A percentile compares a stretch with the other conserved stretches of the same genome.
These are phyloP conservation scores for Phytophthora brassicae DNA, from an alignment of 352 stramenopile genomes.

Conservation along the genomic window DNA sequence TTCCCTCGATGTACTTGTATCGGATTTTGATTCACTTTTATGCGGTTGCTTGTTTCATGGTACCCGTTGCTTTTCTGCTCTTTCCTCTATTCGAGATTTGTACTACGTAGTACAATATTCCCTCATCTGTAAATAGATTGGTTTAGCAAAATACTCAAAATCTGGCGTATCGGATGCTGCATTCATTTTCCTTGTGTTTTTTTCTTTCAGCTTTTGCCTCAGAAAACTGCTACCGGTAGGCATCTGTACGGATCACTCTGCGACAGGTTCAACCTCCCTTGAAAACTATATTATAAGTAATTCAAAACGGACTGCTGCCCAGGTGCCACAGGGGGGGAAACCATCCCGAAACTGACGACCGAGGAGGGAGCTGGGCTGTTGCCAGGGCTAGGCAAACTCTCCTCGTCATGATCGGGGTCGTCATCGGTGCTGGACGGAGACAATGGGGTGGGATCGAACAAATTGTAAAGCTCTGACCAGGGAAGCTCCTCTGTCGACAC, in stretches of 20 bases:
- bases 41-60: too few relatives aligned
- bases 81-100: too few relatives aligned
- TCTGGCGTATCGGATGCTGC: too few relatives aligned
- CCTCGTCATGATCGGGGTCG: constrained; percentile 59
- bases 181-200: too few relatives aligned
- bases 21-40: constrained; percentile 25
- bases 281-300: constrained; percentile 64
- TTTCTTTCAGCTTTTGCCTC: too few relatives aligned
- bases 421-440: constrained; percentile 47
- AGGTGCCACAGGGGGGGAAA: constrained; percentile 19
- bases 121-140: too few relatives aligned
- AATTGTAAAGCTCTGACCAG: constrained; percentile 83
- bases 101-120: too few relatives aligned
- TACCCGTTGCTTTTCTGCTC: too few relatives aligned
- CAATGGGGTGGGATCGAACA: constrained; percentile 62
- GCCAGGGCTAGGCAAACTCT: constrained; percentile 42
- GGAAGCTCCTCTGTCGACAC: constrained; percentile 74
- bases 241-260: too few relatives aligned
- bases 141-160: too few relatives aligned
- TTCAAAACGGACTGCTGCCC: constrained; percentile 49
- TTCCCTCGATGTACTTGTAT: too few relatives aligned
- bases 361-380: constrained; percentile 27
- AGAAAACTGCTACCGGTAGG: too few relatives aligned
- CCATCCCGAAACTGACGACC: constrained; percentile 12
- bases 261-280: constrained; percentile 9